These are phyloP conservation scores for Punica granatum DNA, from an alignment of 345 rosid species.

Conservation along the genomic window DNA sequence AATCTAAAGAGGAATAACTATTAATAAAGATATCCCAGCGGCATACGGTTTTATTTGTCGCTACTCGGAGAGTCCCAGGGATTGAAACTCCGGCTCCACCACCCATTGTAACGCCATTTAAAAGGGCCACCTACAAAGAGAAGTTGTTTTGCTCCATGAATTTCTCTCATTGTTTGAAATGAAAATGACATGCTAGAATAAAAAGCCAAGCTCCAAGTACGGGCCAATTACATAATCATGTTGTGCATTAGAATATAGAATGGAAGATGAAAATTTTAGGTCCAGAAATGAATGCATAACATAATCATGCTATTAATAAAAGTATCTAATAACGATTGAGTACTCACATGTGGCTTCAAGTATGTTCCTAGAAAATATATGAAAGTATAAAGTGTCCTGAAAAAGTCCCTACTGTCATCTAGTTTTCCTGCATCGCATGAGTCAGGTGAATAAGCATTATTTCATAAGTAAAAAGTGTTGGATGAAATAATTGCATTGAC, in stretches of 20 bases:
- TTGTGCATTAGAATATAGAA: not conserved
- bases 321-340: constrained; percentile 4
- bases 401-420: constrained; percentile 40
- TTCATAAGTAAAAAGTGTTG: not conserved
- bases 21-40: not conserved
- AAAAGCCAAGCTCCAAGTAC: not conserved
- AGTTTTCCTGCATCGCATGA: constrained; percentile 36
- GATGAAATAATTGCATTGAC: not conserved
- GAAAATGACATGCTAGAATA: not conserved
- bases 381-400: constrained; percentile 39
- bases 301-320: not conserved
- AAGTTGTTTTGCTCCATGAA: not conserved
- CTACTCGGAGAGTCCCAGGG: constrained; percentile 81
- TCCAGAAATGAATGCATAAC: not conserved
- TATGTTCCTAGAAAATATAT: constrained; percentile 56
- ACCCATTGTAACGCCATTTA: constrained; percentile 92
- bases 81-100: constrained; percentile 95
- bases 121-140: constrained; percentile 58
- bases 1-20: not conserved
- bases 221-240: not conserved
- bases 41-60: constrained; percentile 76
- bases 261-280: not conserved
- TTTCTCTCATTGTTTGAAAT: not conserved
- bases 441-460: not conserved
- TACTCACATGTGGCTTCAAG: constrained; percentile 70